Percentiles rank a stretch among this genome's conserved stretches.
Conservation (phyloP, 2,329 filamentous ascomycete species). For the Aspergillus quadricinctus region DNA sequence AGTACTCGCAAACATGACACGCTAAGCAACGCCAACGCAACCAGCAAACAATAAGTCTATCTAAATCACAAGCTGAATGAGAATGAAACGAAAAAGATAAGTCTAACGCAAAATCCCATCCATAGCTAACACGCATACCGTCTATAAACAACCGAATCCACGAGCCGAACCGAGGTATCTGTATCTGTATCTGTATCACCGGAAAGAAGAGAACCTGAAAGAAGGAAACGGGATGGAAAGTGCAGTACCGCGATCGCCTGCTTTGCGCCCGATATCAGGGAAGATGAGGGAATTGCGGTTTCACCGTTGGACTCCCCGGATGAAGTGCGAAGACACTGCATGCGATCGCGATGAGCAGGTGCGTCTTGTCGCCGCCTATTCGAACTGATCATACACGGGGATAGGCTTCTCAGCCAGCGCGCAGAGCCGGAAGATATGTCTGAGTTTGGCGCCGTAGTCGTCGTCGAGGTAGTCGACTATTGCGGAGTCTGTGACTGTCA, state of each 20-base stretch:
- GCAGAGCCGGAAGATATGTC: conserved; percentile 49
- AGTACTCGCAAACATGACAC: not conserved
- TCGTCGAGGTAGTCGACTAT: conserved; percentile 48
- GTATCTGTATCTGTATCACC: conserved; percentile 3
- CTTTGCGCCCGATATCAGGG: too few relatives aligned
- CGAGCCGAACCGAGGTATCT: conserved; percentile 14
- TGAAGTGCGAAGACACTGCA: not conserved
- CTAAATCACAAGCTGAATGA: not conserved
- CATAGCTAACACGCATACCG: conserved; percentile 5
- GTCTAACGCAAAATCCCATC: conserved; percentile 1
- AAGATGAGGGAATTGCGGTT: too few relatives aligned
- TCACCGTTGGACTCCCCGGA: too few relatives aligned
- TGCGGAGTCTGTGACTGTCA: conserved; percentile 41
- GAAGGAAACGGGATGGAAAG: not conserved
- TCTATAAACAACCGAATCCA: conserved; percentile 14
- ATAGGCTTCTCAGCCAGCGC: conserved; percentile 49
- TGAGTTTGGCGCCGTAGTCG: conserved; percentile 43
- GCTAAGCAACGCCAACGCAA: not conserved
- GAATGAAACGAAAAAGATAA: conserved; percentile 1
- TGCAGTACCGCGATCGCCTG: too few relatives aligned
- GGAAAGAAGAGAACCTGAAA: not conserved
- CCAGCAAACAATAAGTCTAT: not conserved
- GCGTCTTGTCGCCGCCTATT: too few relatives aligned
- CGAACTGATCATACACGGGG: conserved; percentile 37
- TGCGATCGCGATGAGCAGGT: not conserved